Evolutionary conservation across 2,329 filamentous ascomycete species (phyloP), one percentile per base, ranked within the genome.

Genomic region (Xylaria arbuscula): DNA sequence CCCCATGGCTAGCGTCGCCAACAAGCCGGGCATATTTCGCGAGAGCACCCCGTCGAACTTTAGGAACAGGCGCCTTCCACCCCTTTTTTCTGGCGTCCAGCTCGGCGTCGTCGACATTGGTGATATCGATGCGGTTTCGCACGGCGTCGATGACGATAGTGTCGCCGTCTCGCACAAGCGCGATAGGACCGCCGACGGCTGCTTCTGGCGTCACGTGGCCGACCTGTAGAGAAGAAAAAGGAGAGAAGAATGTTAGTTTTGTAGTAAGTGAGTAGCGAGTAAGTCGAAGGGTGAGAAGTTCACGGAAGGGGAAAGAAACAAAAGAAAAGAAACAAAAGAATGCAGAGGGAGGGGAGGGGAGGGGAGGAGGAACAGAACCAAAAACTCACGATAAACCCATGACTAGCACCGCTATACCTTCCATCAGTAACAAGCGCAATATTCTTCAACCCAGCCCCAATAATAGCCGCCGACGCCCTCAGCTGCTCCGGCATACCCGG

Each of bases 401-500:
- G 94, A 62, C 88, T 92, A 1, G 94, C 95, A 38, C 95, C 95
- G 55, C 88, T 92, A 80, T 98, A 98, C 54, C 95, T 84, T 0
- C 95, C 95, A 78, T 98, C 95, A 0, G 95, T 98, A 57, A 98
- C 93, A 15, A 98, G 87, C 0, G 95, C 94, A 9, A 98, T 88
- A 75, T 97, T 97, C 61, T 85, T 93, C 61, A 98, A 84, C 13
- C 92, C 92, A 0, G 95, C 95, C 57, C 95, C 95, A 92, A 97
- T 97, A 73, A 98, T 93, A 19, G 94, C 93, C 0, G 94, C 94
- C 67, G 89, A 92, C 11, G 95, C 93, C 78, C 92, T 93, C 53
- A 98, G 87, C 81, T 97, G 94, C 81, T 98, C 95, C 1, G 94
- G 95, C 95, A 98, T 98, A 51, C 95, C 95, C 0, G 95, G 95